These are phyloP conservation scores for Poronia punctata DNA, from an alignment of 495 filamentous ascomycete species.

Conservation along the genomic window DNA sequence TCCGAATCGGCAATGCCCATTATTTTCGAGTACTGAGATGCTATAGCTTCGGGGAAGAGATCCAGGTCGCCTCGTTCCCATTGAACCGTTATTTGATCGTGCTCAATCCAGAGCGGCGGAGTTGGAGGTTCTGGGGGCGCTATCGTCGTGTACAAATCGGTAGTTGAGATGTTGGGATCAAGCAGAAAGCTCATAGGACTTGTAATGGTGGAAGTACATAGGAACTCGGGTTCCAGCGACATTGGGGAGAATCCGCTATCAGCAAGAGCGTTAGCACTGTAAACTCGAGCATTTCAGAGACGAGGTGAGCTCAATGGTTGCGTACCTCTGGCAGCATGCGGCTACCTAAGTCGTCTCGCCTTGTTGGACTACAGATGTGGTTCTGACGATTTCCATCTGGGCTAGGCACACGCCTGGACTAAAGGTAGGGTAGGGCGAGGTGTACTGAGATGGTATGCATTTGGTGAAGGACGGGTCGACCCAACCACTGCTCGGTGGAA, in stretches of 20 bases:
- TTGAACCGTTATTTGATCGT: conserved; percentile 16
- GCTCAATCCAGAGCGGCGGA: conserved; percentile 15
- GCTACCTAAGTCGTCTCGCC: conserved; percentile 13
- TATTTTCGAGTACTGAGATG: conserved; percentile 11
- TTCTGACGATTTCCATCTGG: conserved; percentile 17
- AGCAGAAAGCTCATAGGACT: conserved; percentile 22
- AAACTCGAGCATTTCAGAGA: background rate
- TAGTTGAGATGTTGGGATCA: conserved; percentile 15
- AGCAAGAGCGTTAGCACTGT: background rate
- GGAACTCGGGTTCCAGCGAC: background rate
- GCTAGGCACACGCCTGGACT: conserved; percentile 20
- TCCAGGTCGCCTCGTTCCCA: conserved; percentile 18
- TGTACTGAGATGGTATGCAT: conserved; percentile 19
- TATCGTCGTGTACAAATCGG: conserved; percentile 21
- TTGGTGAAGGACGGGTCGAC: conserved; percentile 19
- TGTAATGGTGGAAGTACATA: conserved; percentile 17
- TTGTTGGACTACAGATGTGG: background rate
- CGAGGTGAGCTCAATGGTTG: no score
- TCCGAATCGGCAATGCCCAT: conserved; percentile 12
- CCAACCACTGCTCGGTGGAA: conserved; percentile 18
- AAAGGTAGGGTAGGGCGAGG: conserved; percentile 8
- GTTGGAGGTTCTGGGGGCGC: no score
- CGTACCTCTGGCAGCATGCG: conserved; percentile 21
- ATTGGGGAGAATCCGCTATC: conserved; percentile 16
- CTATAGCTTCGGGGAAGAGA: conserved; percentile 9